Conservation (phyloP, 768 basidiomycete species). For the Mycena floridula region DNA sequence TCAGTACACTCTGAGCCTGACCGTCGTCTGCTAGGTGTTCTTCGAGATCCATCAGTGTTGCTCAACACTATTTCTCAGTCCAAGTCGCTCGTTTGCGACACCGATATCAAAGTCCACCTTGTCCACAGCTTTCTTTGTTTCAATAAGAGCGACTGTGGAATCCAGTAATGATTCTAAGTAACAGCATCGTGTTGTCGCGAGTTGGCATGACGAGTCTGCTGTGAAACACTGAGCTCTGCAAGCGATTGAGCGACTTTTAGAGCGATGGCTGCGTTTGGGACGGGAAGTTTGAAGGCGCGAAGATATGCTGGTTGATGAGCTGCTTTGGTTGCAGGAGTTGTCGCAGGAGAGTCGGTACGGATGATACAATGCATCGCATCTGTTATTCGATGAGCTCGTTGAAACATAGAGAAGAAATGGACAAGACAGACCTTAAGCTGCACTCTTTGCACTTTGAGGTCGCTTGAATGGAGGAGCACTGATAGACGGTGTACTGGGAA, state of each 20-base stretch:
- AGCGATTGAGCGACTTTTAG: conserved; percentile 76
- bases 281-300: conserved; percentile 81
- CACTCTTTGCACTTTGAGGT: conserved; percentile 47
- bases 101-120: conserved; percentile 81
- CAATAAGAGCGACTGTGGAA: conserved; percentile 68
- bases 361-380: conserved; percentile 71
- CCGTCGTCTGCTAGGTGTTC: conserved; percentile 44
- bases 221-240: conserved; percentile 68
- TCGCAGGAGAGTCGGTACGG: conserved; percentile 51
- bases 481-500: conserved; percentile 42
- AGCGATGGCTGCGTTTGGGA: conserved; percentile 67
- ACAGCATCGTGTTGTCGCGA: conserved; percentile 62
- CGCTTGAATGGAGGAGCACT: conserved; percentile 35
- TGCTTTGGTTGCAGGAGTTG: conserved; percentile 60
- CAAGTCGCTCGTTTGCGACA: conserved; percentile 57
- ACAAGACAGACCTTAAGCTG: conserved; percentile 52
- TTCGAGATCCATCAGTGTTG: conserved; percentile 44
- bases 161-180: conserved; percentile 75
- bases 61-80: conserved; percentile 37
- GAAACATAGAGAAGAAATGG: too few species aligned
- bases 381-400: conserved; percentile 24
- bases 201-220: conserved; percentile 93
- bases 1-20: conserved; percentile 61
- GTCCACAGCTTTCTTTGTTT: conserved; percentile 85
- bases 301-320: conserved; percentile 76